phyloP scores from a whole-genome alignment of 2,329 filamentous ascomycete species.

The Eurotiales sp. region DNA sequence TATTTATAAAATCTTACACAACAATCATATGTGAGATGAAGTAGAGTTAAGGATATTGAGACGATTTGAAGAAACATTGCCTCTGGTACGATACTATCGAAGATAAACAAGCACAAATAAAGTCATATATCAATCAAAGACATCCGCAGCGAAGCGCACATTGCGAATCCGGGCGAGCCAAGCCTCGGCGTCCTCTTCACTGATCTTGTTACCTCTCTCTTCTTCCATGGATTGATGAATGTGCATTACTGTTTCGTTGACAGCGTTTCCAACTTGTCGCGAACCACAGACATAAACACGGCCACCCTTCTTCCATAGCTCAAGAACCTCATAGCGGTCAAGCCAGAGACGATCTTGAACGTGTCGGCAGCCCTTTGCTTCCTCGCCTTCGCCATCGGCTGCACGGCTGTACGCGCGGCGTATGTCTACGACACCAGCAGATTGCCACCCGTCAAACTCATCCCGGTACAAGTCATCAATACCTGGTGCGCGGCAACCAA shows the following conservation, averaged over 20 bases:
- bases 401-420: neutral
- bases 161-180: neutral
- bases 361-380: neutral
- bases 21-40: too few relatives aligned
- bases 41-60: too few relatives aligned
- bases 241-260: neutral
- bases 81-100: too few relatives aligned
- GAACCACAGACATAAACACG: neutral
- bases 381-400: neutral
- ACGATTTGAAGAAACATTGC: neutral
- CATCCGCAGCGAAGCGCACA: neutral
- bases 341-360: neutral
- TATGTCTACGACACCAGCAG: neutral
- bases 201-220: neutral
- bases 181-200: neutral
- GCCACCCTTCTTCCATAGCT: neutral
- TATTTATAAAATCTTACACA: too few relatives aligned
- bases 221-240: neutral
- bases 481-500: neutral
- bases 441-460: neutral
- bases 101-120: too few relatives aligned
- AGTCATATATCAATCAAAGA: conserved; percentile 1
- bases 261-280: neutral
- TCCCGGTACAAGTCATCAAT: neutral
- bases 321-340: neutral